phyloP scores from a whole-genome alignment of 2,329 filamentous ascomycete species.

The Aspergillus oerlinghausenensis region DNA sequence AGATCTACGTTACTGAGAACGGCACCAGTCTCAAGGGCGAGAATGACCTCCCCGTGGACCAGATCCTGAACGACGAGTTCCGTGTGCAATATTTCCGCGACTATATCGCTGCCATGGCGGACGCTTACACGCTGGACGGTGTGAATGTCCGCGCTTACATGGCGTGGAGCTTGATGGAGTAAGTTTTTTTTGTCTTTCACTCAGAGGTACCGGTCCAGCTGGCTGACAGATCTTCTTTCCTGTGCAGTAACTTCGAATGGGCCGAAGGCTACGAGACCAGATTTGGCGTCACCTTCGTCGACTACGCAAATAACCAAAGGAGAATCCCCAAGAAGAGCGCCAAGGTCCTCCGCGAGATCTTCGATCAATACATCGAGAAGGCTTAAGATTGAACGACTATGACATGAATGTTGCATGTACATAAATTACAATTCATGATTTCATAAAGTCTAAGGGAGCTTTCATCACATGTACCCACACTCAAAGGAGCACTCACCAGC shows the following conservation, averaged over 20 bases:
- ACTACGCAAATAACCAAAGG: conserved; percentile 75
- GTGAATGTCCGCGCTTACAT: conserved; percentile 76
- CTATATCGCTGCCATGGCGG: conserved; percentile 72
- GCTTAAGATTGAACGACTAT: conserved; percentile 28
- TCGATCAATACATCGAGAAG: conserved; percentile 66
- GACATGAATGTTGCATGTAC: background rate
- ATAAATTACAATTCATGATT: background rate
- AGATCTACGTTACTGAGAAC: conserved; percentile 86
- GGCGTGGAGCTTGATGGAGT: conserved; percentile 84
- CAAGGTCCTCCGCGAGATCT: conserved; percentile 63
- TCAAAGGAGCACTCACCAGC: no score
- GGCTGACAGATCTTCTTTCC: conserved; percentile 9
- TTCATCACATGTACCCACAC: background rate
- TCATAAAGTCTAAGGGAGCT: background rate
- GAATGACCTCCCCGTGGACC: conserved; percentile 65
- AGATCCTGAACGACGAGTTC: conserved; percentile 78
- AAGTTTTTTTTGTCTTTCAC: conserved; percentile 14
- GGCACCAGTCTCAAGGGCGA: conserved; percentile 80
- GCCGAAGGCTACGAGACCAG: conserved; percentile 86
- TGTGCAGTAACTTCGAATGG: conserved; percentile 73
- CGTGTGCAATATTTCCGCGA: conserved; percentile 71
- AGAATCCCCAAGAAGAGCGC: conserved; percentile 82
- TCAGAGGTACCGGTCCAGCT: background rate
- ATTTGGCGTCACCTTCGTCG: conserved; percentile 79
- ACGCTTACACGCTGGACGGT: conserved; percentile 66